Evolutionary conservation across 2,329 filamentous ascomycete species (phyloP).

Genomic region (Trichocomaceae sp.): DNA sequence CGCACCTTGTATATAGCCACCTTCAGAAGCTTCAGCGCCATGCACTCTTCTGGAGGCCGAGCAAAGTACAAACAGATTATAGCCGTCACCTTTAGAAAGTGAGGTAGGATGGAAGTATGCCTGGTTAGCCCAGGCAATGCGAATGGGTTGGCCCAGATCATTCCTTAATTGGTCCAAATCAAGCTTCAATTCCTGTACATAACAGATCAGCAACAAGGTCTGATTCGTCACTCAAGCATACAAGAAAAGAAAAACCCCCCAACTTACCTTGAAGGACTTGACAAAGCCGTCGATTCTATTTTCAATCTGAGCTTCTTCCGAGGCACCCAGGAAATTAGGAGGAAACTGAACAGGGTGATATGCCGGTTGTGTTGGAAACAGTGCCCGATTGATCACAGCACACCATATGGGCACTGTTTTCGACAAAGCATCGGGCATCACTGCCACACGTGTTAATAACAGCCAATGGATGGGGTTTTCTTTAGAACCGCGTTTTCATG

Average conservation of each 20-base stretch:
- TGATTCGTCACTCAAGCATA: neutral
- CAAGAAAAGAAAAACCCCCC: too few relatives aligned
- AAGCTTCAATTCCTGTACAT: slow-evolving; percentile 51
- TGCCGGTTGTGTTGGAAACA: slow-evolving; percentile 57
- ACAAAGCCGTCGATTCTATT: slow-evolving; percentile 53
- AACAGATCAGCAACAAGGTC: slow-evolving; percentile 27
- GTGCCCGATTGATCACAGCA: slow-evolving; percentile 68
- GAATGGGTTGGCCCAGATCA: slow-evolving; percentile 63
- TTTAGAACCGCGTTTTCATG: slow-evolving; percentile 11
- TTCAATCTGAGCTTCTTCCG: slow-evolving; percentile 74
- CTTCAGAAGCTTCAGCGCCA: slow-evolving; percentile 62
- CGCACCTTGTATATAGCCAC: slow-evolving; percentile 85
- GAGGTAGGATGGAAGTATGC: slow-evolving; percentile 50
- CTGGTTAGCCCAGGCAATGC: slow-evolving; percentile 73
- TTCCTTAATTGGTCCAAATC: slow-evolving; percentile 49
- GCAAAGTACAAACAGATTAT: slow-evolving; percentile 71
- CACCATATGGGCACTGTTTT: slow-evolving; percentile 96
- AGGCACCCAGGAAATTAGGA: slow-evolving; percentile 62
- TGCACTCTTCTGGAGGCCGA: slow-evolving; percentile 70
- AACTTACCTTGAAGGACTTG: slow-evolving; percentile 42
- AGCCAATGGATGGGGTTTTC: neutral
- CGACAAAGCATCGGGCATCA: slow-evolving; percentile 87
- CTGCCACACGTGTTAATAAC: slow-evolving; percentile 31
- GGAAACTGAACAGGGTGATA: slow-evolving; percentile 61
- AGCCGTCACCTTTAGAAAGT: slow-evolving; percentile 45